Base-by-base conservation (phyloP, 805 yeast genomes). In the Ogataea trehaloabstinens region DNA sequence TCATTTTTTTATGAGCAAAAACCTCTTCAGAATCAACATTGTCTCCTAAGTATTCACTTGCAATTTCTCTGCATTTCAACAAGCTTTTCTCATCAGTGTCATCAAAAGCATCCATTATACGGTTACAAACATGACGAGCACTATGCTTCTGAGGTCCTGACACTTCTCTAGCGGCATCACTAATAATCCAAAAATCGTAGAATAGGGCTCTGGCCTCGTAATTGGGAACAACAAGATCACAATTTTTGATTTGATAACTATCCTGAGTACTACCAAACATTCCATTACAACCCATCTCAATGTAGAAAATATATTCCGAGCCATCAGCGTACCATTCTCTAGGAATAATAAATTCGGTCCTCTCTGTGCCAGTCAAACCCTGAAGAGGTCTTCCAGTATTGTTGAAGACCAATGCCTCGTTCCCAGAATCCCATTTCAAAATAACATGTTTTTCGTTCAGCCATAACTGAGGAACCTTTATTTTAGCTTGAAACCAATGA, bases 261-360 rank as follows among this genome's bases (percentile, higher is more conserved):
- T 75, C 74, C 12, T 80, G 79, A 29, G 67, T 60, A 31, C 85
- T 83, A 46, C 79, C 76, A 60, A 85, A 87, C 93, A 91, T 91
- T 13, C 95, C 95, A 64, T 91, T 93, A 59, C 96, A 91, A 10
- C 93, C 85, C 56, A 88, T 81, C 60, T 91, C 99, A 39, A 93
- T 66, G 60, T 85, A 93, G 51, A 90, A 87, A 3, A 60, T 58
- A 56, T 84, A 85, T 49, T 76, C 71, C 10, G 71, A 64, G 5
- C 76, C 67, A 11, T 34, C 49, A 4, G 60, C 49, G 47, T 67
- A 68, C 71, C 82, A 76, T 5, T 61, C 59, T 6, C 68, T 59
- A 1, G 95, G 93, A 30, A 89, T 52, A 16, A 71, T 73, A 66
- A 83, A 87, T 43, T 85, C 84, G 10, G 76, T 76, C 50, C 99